Evolutionary conservation across 441 rosid genomes (phyloP), one percentile per base, ranked within the genome.

Genomic region (Rhodomyrtus psidioides): DNA sequence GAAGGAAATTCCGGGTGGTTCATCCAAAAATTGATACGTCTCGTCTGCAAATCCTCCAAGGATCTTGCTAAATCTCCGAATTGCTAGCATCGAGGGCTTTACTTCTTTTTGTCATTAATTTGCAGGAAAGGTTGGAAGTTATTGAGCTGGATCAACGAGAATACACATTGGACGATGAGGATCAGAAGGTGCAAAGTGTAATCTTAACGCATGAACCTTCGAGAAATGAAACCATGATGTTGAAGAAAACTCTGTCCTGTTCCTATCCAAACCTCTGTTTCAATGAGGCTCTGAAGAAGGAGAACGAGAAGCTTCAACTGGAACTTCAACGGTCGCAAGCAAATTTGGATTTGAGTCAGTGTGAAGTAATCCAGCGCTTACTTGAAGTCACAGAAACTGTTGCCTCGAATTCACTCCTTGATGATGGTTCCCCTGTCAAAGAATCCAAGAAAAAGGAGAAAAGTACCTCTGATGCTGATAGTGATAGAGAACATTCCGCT

Each of bases 91-190:
- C 15, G 28, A 60, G 42, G 42, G 54, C 7, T 17, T 55, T 28
- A 76, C 44, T 14, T 85, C 19, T 30, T 55, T 54, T 53, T 55
- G 42, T 76, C 24, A 21, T 70, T 53, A 49, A 82, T 53, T 82
- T 74, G 49, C 91, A 95, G 98, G 98, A 97, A 93, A 93, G 99
- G 86, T 82, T 97, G 19, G 96, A 96, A 88, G 89, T 86, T 88
- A 96, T 97, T 83, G 98, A 94, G 91, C 89, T 82, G 90, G 98
- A 97, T 95, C 97, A 96, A 81, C 86, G 91, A 16, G 98, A 96
- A 89, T 97, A 96, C 87, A 97, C 96, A n/a, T 88, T 97, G 53
- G 99, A 97, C 81, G 97, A 94, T 83, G 99, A 96, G 89, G 98
- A 97, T 84, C 93, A 92, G 88, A 92, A 90, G 89, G 93, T 96